Evolutionary conservation across 306 rosid species (phyloP), one percentile per base, ranked within the genome.

Genomic region (Sesbania bispinosa): DNA sequence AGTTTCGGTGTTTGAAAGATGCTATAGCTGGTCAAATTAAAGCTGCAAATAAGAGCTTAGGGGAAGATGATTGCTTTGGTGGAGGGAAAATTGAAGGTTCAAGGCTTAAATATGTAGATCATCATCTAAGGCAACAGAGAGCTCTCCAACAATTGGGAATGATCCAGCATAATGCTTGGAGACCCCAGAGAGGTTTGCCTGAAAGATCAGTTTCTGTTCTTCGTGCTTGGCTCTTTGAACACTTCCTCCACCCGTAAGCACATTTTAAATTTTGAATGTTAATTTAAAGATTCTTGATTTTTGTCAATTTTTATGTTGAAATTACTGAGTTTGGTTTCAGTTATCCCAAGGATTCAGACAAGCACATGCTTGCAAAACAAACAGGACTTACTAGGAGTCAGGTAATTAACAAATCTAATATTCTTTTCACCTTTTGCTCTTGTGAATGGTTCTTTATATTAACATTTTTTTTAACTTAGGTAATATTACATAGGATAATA

Each of bases 101-200:
- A 6, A 78, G 96, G 55, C 88, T 95, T 15, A 95, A 95, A 71
- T 95, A 85, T 65, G 99, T 95, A 0, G 99, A 95, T 62, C 90
- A 95, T 73, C 99, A 95, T 23, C 83, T 95, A 10, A 62, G 99
- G 42, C 99, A 92, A 73, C 99, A 95, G n/a, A 71, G 99, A 53
- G 93, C 99, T 68, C 90, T 95, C 32, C 99, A 95, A 72, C 99
- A 95, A 29, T 84, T 95, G 90, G 99, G 99, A 74, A 89, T 95
- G 99, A 92, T 95, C 89, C 99, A 95, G 86, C 97, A 95, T 76
- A 95, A 95, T 73, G 99, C 99, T 70, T 95, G 99, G 99, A 89
- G 99, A 89, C 99, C 99, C 83, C 99, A 95, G 77, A 79, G 99
- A 84, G 99, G 99, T 33, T 80, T 95, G 80, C 99, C 99, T 0